These are phyloP conservation scores for Raffaelea deltoideospora DNA, from an alignment of 2,329 filamentous ascomycete species.

Conservation along the genomic window DNA sequence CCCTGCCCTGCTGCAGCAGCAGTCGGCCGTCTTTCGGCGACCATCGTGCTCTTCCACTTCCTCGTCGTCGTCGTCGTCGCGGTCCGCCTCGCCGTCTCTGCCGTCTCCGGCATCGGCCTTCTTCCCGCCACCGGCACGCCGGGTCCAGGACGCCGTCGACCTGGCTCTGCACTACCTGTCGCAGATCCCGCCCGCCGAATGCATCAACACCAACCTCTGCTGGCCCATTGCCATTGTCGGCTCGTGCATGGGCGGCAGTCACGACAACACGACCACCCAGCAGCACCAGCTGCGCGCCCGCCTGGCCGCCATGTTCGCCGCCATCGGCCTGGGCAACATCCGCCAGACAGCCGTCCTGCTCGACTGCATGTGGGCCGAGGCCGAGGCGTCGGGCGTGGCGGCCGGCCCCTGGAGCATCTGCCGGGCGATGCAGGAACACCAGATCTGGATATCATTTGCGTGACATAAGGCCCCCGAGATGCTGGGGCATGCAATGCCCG, in stretches of 20 bases:
- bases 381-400: conserved; percentile 8
- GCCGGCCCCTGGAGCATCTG: conserved; percentile 27
- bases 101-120: too few relatives aligned
- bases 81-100: too few relatives aligned
- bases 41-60: too few relatives aligned
- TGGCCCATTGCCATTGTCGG: conserved; percentile 24
- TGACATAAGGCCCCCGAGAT: too few relatives aligned
- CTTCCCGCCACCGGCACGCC: too few relatives aligned
- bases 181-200: conserved; percentile 16
- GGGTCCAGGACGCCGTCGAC: conserved; percentile 13
- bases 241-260: conserved; percentile 18
- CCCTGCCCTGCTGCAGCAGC: not conserved
- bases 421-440: conserved; percentile 26
- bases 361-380: conserved; percentile 25
- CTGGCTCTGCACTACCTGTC: conserved; percentile 16
- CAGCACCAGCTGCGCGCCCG: conserved; percentile 20
- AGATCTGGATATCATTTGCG: conserved; percentile 34
- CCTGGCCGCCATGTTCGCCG: conserved; percentile 18
- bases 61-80: too few relatives aligned
- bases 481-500: too few relatives aligned
- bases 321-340: conserved; percentile 30
- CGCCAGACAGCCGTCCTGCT: conserved; percentile 24
- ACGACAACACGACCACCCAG: too few relatives aligned
- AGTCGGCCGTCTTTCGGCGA: not conserved
- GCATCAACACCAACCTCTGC: conserved; percentile 24